Conservation (phyloP, 1,284 basidiomycete species). For the Cryptococcus jaspeensis region DNA sequence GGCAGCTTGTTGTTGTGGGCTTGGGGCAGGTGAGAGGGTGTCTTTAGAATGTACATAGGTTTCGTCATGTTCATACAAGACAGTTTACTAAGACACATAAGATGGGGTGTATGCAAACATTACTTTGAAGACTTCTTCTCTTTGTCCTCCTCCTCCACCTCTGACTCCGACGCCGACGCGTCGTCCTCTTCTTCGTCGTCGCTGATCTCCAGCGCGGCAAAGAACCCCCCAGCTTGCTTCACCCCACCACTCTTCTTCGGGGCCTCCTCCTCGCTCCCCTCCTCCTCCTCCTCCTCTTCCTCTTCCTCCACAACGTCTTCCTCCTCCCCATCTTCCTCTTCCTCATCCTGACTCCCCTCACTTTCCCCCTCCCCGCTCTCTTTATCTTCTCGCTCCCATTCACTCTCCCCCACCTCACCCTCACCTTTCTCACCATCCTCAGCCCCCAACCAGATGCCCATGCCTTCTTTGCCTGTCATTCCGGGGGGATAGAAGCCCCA, state of each 20-base stretch:
- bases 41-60: no score
- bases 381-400: slow-evolving; percentile 12
- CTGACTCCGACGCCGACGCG: slow-evolving; percentile 26
- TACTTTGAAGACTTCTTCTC: slow-evolving; percentile 1
- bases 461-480: slow-evolving; percentile 35
- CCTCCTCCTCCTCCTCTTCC: slow-evolving; percentile 16
- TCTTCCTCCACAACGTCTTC: slow-evolving; percentile 22
- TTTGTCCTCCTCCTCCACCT: slow-evolving; percentile 42
- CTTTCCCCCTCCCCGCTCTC: slow-evolving; percentile 30
- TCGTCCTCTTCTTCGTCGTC: slow-evolving; percentile 44
- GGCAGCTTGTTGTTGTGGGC: neutral
- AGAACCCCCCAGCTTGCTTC: slow-evolving; percentile 39
- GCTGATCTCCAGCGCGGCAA: slow-evolving; percentile 43
- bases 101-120: neutral
- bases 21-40: no score
- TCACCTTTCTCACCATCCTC: slow-evolving; percentile 18
- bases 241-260: slow-evolving; percentile 10
- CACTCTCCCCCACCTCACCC: slow-evolving; percentile 14
- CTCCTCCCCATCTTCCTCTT: slow-evolving; percentile 37
- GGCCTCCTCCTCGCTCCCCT: slow-evolving; percentile 22
- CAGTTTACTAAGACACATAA: no score
- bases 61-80: neutral
- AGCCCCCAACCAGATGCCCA: slow-evolving; percentile 63
- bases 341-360: slow-evolving; percentile 20
- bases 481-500: slow-evolving; percentile 81